A percentile compares a stretch with the other conserved stretches of the same genome.
Evolutionary conservation across 805 yeast genomes (phyloP).

Genomic region (Ogataea philodendri): DNA sequence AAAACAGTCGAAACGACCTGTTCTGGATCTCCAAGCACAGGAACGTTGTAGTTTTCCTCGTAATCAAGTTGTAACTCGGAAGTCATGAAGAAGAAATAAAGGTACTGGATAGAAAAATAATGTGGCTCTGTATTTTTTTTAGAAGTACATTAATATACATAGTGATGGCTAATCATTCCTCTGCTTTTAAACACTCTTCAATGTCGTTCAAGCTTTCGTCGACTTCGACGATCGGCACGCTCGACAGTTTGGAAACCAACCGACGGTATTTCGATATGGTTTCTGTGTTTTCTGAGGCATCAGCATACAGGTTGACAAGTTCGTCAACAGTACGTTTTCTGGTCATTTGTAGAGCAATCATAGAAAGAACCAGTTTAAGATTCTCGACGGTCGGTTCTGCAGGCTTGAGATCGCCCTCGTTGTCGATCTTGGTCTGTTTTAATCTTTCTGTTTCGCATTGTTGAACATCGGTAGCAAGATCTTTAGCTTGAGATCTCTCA

Average conservation of each 20-base stretch:
- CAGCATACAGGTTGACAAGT: constrained; percentile 34
- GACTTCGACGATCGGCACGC: constrained; percentile 62
- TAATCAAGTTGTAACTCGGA: constrained; percentile 2
- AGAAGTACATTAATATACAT: constrained; percentile 3
- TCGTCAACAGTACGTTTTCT: constrained; percentile 55
- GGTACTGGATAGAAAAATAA: constrained; percentile 1
- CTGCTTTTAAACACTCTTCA: constrained; percentile 32
- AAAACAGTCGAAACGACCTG: constrained; percentile 20
- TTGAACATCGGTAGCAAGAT: constrained; percentile 43
- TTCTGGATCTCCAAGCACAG: constrained; percentile 5
- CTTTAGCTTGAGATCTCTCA: constrained; percentile 44
- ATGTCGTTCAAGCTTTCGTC: constrained; percentile 66
- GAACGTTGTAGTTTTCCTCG: constrained; percentile 7
- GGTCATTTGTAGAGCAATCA: constrained; percentile 53
- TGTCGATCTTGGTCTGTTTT: constrained; percentile 15
- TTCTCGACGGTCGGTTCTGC: constrained; percentile 25
- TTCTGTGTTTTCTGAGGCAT: constrained; percentile 44
- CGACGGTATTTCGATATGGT: constrained; percentile 67
- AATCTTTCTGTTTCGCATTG: constrained; percentile 33
- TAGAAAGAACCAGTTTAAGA: constrained; percentile 35
- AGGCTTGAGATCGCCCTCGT: constrained; percentile 22
- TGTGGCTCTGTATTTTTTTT: not conserved
- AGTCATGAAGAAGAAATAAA: not conserved
- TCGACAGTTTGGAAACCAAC: constrained; percentile 67
- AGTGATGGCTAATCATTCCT: constrained; percentile 10